Evolutionary conservation across 768 basidiomycete species (phyloP).

Genomic region (Cubamyces lactineus): DNA sequence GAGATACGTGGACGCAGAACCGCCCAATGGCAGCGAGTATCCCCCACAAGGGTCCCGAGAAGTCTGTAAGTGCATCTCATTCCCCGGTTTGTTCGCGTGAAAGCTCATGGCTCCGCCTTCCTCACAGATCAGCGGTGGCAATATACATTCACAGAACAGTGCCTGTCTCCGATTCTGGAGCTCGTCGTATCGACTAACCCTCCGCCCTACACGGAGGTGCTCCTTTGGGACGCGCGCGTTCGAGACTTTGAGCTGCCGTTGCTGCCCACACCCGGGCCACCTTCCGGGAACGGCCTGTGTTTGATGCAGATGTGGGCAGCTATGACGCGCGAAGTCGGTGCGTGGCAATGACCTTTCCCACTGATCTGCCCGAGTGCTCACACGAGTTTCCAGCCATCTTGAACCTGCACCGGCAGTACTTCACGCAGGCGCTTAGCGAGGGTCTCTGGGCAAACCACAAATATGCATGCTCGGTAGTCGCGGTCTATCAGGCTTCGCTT

Average conservation of each 20-base stretch:
- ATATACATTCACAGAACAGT: slow-evolving; percentile 62
- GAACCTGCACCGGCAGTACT: slow-evolving; percentile 68
- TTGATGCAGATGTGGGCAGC: slow-evolving; percentile 19
- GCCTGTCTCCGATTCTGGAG: slow-evolving; percentile 65
- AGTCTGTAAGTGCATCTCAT: slow-evolving; percentile 22
- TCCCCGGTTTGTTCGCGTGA: background rate
- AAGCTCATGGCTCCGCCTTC: background rate
- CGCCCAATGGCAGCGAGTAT: slow-evolving; percentile 35
- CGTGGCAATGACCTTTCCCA: slow-evolving; percentile 23
- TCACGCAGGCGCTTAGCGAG: slow-evolving; percentile 66
- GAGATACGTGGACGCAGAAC: slow-evolving; percentile 64
- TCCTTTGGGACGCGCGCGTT: slow-evolving; percentile 56
- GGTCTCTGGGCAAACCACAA: slow-evolving; percentile 61
- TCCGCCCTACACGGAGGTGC: slow-evolving; percentile 54
- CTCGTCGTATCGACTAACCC: slow-evolving; percentile 54
- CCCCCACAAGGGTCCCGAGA: slow-evolving; percentile 35
- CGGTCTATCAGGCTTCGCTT: slow-evolving; percentile 63
- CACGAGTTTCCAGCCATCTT: slow-evolving; percentile 51
- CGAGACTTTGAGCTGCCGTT: slow-evolving; percentile 60
- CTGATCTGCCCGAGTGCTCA: slow-evolving; percentile 1
- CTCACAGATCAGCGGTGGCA: slow-evolving; percentile 71
- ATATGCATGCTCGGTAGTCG: slow-evolving; percentile 71
- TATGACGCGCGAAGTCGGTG: slow-evolving; percentile 63
- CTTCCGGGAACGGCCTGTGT: slow-evolving; percentile 21
- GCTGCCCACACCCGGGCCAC: slow-evolving; percentile 38